Evolutionary conservation across 2,329 filamentous ascomycete genomes (phyloP), one percentile per base, ranked within the genome.

Genomic region (Xylariaceae sp.): DNA sequence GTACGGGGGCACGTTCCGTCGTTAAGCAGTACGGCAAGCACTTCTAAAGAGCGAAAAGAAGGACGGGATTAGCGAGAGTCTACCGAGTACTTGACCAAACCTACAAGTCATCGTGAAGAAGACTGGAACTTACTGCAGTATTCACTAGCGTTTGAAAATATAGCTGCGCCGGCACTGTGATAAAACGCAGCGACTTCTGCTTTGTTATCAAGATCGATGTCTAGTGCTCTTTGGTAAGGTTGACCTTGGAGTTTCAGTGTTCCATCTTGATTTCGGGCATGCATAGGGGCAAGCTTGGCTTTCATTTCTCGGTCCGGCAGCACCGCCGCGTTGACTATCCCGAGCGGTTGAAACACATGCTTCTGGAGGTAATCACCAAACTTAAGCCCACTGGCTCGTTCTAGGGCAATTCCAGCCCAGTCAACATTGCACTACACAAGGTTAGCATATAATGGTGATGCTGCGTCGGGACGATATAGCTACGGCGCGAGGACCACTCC

Each of bases 1-100:
- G 82, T 87, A 0, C 62, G 73, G 0, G 85, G 80, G 35, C 77
- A 83, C 0, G 72, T 79, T 45, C 86, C 86, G 57, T 85, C 72
- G 64, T 89, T 89, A 30, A 88, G 70, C 1, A 89, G 70, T 0
- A 77, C 74, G 0, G 81, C 76, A 2, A 89, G 74, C 27, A 88
- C 75, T 57, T 81, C 80, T 81, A 40, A 30, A 35, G 59, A 4
- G 6, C 6, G 19, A 19, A 19, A 26, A 11, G 43, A 27, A 34
- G 11, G 35, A 46, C 26, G 4, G 3, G 0, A 1, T 50, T 9
- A 57, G 4, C n/a, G 7, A 27, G 4, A 35, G 30, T 30, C 19
- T 19, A n/a, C 1, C 3, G 12, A 9, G 26, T 12, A 3, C 27
- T 35, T 51, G 43, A 9, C 34, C 9, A 29, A 31, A 29, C 6